Base-by-base conservation (phyloP, 2,329 filamentous ascomycete genomes). In the Monilinia vaccinii-corymbosi region DNA sequence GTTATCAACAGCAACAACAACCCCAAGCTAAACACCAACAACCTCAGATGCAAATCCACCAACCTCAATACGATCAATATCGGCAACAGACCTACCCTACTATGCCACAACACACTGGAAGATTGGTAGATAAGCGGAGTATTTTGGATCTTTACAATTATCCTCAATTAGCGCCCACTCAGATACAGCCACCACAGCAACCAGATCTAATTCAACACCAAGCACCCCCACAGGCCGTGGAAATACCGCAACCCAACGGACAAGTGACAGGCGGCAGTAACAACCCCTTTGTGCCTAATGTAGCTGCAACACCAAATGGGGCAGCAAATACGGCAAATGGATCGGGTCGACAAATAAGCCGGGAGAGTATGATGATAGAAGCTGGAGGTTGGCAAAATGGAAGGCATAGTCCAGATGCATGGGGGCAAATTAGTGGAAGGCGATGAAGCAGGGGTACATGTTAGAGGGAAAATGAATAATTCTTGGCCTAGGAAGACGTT, bases 331-430 rank as follows among this genome's bases (percentile, higher is more conserved):
- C 64, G 38, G 60, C 65, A 34, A 65, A 62, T 47, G 65, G 57
- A 21, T 66, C 67, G 63, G 63, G 61, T 16, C 68, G 81, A 69
- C 73, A 82, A 75, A 72, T 67, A 10, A 91, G 87, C 68, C 81
- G 87, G 52, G 88, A 91, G 69, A 91, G 88, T 71, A 82, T 89
- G 71, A 82, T 63, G 53, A 58, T 69, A 38, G 70, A 72, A 60
- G 62, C 64, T 40, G 69, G 69, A 78, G 59, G 79, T 84, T 65
- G 81, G 87, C 60, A 81, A 67, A 86, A 85, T 67, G 88, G 88
- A 11, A 77, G 88, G 46, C 88, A 91, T 69, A 91, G 87, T 67
- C 88, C 88, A 4, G 88, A 92, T 73, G 88, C 88, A 16, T 92
- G 91, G 78, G 84, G 88, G 2, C 88, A 86, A 55, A 75, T 92